phyloP scores from a whole-genome alignment of 2,329 filamentous ascomycete species.

The Fusarium sp. region DNA sequence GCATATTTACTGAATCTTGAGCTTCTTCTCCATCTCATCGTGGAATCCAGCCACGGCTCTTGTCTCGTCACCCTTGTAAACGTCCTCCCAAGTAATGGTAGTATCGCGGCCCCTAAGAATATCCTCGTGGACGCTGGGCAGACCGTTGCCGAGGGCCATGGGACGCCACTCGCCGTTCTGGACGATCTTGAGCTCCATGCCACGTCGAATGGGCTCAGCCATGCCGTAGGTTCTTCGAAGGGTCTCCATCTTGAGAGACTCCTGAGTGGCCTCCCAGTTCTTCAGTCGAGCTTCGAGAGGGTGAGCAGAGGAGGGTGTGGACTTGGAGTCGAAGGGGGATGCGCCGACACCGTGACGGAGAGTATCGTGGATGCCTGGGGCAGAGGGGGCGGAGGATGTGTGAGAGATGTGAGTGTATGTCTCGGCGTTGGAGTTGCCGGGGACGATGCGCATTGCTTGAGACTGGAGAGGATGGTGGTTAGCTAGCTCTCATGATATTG shows the following conservation, averaged over 20 bases:
- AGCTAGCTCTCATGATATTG: conserved; percentile 33
- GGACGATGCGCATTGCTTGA: conserved; percentile 91
- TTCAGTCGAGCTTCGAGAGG: conserved; percentile 91
- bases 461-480: conserved; percentile 38
- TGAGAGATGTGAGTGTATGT: conserved; percentile 72
- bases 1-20: conserved; percentile 72
- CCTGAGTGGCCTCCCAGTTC: conserved; percentile 91
- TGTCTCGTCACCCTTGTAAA: conserved; percentile 84
- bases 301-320: conserved; percentile 73
- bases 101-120: conserved; percentile 84
- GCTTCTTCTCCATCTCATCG: conserved; percentile 92
- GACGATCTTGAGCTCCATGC: conserved; percentile 95
- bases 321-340: conserved; percentile 62
- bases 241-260: conserved; percentile 86
- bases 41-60: conserved; percentile 80
- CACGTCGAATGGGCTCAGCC: conserved; percentile 89
- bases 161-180: conserved; percentile 84
- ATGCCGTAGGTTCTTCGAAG: conserved; percentile 90
- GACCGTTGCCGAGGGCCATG: conserved; percentile 69
- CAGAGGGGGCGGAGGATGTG: conserved; percentile 83
- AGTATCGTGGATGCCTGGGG: conserved; percentile 92
- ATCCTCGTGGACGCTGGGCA: conserved; percentile 84
- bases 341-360: conserved; percentile 85
- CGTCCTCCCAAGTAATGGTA: conserved; percentile 90
- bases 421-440: conserved; percentile 73